Evolutionary conservation across 257 asterid species (phyloP), one percentile per base, ranked within the genome.

Genomic region (Fraxinus anomala): DNA sequence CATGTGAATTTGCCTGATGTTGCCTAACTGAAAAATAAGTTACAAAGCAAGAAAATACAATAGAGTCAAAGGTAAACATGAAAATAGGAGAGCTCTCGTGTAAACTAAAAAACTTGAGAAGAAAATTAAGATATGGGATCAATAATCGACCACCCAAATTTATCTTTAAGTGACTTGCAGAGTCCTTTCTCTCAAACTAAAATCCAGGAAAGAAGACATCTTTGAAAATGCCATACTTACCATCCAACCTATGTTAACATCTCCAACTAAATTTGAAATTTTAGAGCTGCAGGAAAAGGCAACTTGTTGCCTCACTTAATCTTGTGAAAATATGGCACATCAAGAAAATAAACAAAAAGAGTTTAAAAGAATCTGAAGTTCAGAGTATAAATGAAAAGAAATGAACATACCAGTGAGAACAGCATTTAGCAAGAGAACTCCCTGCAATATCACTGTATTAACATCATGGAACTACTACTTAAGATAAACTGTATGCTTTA

Each of bases 1-100:
- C 94, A 87, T 96, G 99, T 75, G 94, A 93, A 87, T 92, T 96
- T 69, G 99, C 97, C 81, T 93, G 94, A 75, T 91, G 94, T 68
- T 92, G 88, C 85, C 91, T 91, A 71, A 96, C 99, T 92, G 96
- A 40, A 87, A 61, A 73, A 81, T 40, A 77, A 44, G 71, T 63
- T 37, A 76, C 56, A 67, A 24, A 63, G 19, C 69, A 63, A 26
- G 34, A 63, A 33, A 63, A 63, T 63, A 63, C 2, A 24, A 61
- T 61, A 63, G 69, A 63, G 33, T 63, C 6, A 63, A 54, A 47
- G 34, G 72, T 47, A 47, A 47, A 47, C 59, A 30, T 42, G 63
- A 37, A 33, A 26, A 19, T 47, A 31, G 40, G 59, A 70, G 23
- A 67, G n/a, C 63, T 42, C 63, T 44, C 21, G 8, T 59, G 71